These are phyloP conservation scores for Mycosphaerella arachidis DNA, from an alignment of 2,329 filamentous ascomycete species.

Conservation along the genomic window DNA sequence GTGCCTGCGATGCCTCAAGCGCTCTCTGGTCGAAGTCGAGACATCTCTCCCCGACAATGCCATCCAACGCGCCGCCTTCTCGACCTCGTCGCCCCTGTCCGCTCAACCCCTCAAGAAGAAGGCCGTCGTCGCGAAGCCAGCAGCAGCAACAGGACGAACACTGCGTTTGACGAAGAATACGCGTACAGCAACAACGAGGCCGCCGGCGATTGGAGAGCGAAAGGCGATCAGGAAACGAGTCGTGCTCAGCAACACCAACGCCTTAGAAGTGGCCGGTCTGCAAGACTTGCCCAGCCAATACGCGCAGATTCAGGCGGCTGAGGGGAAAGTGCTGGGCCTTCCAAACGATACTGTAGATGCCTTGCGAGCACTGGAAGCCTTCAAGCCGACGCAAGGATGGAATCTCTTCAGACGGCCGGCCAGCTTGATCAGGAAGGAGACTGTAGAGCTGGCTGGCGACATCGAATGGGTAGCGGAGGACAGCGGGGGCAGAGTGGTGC, in stretches of 20 bases:
- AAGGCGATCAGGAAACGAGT: slow-evolving; percentile 85
- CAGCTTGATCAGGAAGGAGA: slow-evolving; percentile 72
- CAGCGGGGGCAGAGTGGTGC: slow-evolving; percentile 46
- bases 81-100: slow-evolving; percentile 28
- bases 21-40: slow-evolving; percentile 18
- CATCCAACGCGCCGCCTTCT: slow-evolving; percentile 30
- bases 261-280: slow-evolving; percentile 69
- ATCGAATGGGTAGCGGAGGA: slow-evolving; percentile 31
- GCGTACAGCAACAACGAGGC: slow-evolving; percentile 23
- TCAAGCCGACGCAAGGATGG: slow-evolving; percentile 89
- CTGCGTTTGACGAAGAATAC: slow-evolving; percentile 30
- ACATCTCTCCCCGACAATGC: slow-evolving; percentile 1
- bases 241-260: slow-evolving; percentile 90
- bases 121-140: slow-evolving; percentile 17
- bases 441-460: slow-evolving; percentile 59
- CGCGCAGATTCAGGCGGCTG: slow-evolving; percentile 43
- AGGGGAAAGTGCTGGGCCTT: slow-evolving; percentile 66
- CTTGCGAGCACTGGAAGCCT: slow-evolving; percentile 78
- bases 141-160: slow-evolving; percentile 23
- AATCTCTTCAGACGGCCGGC: slow-evolving; percentile 77
- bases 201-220: slow-evolving; percentile 63
- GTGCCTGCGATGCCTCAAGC: slow-evolving; percentile 27
- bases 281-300: slow-evolving; percentile 47
- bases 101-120: slow-evolving; percentile 30
- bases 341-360: slow-evolving; percentile 69